Conservation (phyloP, 768 basidiomycete species). For the Phanerochaete sordida region DNA sequence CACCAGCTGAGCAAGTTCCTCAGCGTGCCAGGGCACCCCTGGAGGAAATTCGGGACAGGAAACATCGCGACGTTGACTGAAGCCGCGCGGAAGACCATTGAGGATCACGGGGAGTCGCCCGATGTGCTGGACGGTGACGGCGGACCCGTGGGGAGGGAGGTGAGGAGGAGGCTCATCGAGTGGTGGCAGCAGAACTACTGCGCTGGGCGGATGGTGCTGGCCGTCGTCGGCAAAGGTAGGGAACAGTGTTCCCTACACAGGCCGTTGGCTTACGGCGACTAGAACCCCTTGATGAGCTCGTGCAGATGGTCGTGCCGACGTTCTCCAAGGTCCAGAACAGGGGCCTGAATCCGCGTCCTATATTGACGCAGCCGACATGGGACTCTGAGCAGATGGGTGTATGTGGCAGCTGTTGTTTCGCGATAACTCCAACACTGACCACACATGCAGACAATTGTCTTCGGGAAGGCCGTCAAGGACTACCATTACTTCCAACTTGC, state of each 20-base stretch:
- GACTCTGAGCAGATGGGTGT: slow-evolving; percentile 18
- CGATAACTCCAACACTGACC: slow-evolving; percentile 5
- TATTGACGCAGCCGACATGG: slow-evolving; percentile 19
- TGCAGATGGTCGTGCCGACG: slow-evolving; percentile 24
- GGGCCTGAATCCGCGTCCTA: slow-evolving; percentile 21
- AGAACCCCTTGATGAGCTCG: slow-evolving; percentile 35
- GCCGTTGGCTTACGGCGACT: neutral
- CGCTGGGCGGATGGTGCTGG: slow-evolving; percentile 34
- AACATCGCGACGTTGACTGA: slow-evolving; percentile 32
- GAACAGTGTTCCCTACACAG: neutral
- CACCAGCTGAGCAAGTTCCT: slow-evolving; percentile 48
- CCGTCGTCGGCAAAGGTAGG: slow-evolving; percentile 32
- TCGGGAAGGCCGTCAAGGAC: slow-evolving; percentile 43
- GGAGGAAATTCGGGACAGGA: slow-evolving; percentile 47
- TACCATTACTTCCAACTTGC: slow-evolving; percentile 36
- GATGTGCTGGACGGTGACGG: slow-evolving; percentile 35
- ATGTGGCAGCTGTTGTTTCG: slow-evolving; percentile 1
- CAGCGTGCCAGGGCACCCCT: slow-evolving; percentile 36
- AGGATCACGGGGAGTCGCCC: slow-evolving; percentile 2
- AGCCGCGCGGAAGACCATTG: slow-evolving; percentile 16
- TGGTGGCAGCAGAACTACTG: slow-evolving; percentile 38
- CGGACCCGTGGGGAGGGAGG: slow-evolving; percentile 35
- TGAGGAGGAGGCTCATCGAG: slow-evolving; percentile 28
- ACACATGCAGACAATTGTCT: slow-evolving; percentile 33
- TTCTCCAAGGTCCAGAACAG: slow-evolving; percentile 32